Conservation (phyloP, 2,329 filamentous ascomycete species). For the Alternaria metachromatica region DNA sequence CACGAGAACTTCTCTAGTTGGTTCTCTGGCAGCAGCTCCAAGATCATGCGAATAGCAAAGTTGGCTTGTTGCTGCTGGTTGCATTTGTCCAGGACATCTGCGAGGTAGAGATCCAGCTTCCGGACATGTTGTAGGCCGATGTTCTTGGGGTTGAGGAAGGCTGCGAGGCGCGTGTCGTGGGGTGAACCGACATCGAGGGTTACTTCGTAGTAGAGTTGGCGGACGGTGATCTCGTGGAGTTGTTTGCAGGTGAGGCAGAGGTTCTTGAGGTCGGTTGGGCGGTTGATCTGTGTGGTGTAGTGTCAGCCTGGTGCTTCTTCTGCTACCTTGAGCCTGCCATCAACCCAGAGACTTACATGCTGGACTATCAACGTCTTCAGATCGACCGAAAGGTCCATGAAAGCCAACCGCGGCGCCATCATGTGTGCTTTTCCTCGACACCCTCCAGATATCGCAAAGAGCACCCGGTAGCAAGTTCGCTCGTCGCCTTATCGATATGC, state of each 20-base stretch:
- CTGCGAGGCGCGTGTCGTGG: constrained; percentile 53
- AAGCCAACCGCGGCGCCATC: constrained; percentile 38
- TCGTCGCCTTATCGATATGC: not conserved
- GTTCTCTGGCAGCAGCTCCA: constrained; percentile 58
- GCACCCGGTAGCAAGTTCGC: not conserved
- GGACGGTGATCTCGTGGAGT: constrained; percentile 55
- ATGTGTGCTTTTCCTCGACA: not conserved
- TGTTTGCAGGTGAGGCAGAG: constrained; percentile 57
- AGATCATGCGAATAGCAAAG: constrained; percentile 56
- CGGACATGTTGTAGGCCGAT: constrained; percentile 56
- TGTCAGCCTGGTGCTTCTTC: not conserved
- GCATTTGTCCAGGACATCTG: constrained; percentile 53
- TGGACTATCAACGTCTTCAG: constrained; percentile 50
- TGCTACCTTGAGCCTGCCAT: not conserved
- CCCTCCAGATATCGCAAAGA: not conserved
- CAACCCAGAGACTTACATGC: constrained; percentile 38
- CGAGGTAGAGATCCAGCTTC: constrained; percentile 56
- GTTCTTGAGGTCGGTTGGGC: constrained; percentile 56
- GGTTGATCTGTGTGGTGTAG: constrained; percentile 44
- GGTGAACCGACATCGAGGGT: constrained; percentile 55
- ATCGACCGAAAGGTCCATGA: constrained; percentile 47
- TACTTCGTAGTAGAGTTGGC: constrained; percentile 55
- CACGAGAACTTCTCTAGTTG: constrained; percentile 59
- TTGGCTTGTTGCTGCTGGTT: constrained; percentile 55
- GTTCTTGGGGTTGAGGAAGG: constrained; percentile 56